phyloP scores from a whole-genome alignment of 75 land plant genomes.

The Selaginella moellendorffii region DNA sequence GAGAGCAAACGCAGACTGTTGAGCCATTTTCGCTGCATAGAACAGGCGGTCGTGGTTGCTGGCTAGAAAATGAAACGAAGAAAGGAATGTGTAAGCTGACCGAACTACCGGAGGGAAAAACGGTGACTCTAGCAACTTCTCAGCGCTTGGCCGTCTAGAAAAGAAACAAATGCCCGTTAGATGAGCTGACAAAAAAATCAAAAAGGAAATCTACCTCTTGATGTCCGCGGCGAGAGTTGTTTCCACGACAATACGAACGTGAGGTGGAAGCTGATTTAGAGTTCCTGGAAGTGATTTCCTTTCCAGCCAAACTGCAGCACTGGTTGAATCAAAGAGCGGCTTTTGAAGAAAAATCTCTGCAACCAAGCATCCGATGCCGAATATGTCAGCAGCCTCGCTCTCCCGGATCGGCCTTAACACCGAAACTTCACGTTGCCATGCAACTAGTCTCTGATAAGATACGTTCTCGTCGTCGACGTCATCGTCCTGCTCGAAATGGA shows the following conservation, averaged over 20 bases:
- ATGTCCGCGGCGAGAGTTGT: conserved; percentile 42
- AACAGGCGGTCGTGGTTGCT: conserved; percentile 35
- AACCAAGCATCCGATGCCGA: conserved; percentile 63
- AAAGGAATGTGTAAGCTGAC: conserved; percentile 52
- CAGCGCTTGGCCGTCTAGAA: conserved; percentile 59
- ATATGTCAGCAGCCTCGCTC: conserved; percentile 42
- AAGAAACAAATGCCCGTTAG: too few species aligned
- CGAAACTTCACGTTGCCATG: conserved; percentile 42
- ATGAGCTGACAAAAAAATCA: neutral
- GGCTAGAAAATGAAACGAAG: conserved; percentile 51
- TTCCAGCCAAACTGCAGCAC: conserved; percentile 32
- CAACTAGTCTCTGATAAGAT: conserved; percentile 28
- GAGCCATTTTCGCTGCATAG: conserved; percentile 64
- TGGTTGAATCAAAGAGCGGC: conserved; percentile 64
- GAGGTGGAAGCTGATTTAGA: conserved; percentile 45
- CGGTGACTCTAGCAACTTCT: conserved; percentile 48
- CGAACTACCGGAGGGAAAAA: conserved; percentile 47
- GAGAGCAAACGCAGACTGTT: conserved; percentile 38
- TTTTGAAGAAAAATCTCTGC: conserved; percentile 60
- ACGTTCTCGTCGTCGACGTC: conserved; percentile 4
- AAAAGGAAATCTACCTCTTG: conserved; percentile 28
- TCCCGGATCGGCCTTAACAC: conserved; percentile 14
- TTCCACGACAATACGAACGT: conserved; percentile 42
- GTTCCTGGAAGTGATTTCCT: conserved; percentile 34
- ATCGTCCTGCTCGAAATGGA: conserved; percentile 6